phyloP scores from a whole-genome alignment of 257 asterid genomes.

The Coffea canephora region DNA sequence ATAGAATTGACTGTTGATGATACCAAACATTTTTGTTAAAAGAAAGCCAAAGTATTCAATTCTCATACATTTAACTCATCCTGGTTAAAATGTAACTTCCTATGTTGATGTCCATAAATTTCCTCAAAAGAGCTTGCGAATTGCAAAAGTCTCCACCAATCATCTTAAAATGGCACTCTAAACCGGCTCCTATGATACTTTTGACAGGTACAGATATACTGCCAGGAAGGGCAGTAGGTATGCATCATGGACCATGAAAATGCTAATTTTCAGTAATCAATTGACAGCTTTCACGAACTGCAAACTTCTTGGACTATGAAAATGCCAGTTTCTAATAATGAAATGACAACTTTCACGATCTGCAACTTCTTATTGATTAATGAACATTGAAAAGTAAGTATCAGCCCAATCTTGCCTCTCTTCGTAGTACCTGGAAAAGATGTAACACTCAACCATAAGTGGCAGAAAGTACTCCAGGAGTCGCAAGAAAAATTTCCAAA shows the following conservation, averaged over 20 bases:
- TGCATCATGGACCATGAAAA: slow-evolving; percentile 7
- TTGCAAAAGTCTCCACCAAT: slow-evolving; percentile 7
- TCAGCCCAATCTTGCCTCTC: slow-evolving; percentile 85
- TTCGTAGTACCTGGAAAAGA: slow-evolving; percentile 56
- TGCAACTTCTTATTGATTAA: neutral
- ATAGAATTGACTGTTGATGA: neutral
- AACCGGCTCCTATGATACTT: slow-evolving; percentile 1
- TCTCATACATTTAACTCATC: neutral
- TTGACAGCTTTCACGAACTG: neutral
- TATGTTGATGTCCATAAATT: neutral
- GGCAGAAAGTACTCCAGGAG: neutral
- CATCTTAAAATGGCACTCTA: neutral
- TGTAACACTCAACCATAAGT: neutral
- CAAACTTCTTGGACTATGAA: slow-evolving; percentile 8
- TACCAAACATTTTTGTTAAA: neutral
- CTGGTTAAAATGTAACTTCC: neutral
- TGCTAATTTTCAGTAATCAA: neutral
- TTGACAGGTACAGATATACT: neutral
- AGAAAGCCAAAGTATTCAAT: neutral
- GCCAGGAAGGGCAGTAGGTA: slow-evolving; percentile 9
- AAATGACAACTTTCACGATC: neutral
- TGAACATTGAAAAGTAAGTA: neutral
- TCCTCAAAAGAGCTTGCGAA: neutral
- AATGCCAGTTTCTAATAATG: neutral
- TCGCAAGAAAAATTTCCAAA: neutral